Conservation (phyloP, 192 early-diverging fungal genomes). For the Gorgonomyces haynaldii region DNA sequence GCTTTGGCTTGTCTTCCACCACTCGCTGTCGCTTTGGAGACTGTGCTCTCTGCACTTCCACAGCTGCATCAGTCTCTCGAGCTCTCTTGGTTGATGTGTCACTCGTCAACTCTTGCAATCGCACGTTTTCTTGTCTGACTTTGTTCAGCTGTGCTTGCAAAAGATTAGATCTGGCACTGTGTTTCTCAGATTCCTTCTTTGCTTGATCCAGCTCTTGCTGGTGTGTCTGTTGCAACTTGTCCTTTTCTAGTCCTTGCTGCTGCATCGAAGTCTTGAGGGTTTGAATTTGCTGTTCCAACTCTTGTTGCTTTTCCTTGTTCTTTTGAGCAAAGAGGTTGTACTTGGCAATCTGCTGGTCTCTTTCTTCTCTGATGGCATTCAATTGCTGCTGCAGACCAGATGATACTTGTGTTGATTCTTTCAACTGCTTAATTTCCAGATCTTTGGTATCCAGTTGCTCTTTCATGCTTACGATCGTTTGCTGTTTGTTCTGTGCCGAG, state of each 20-base stretch:
- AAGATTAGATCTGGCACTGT: background rate
- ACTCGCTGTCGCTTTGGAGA: no score
- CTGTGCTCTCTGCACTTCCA: no score
- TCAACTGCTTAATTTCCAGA: no score
- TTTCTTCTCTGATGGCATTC: background rate
- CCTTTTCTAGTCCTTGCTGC: no score
- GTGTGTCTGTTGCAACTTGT: background rate
- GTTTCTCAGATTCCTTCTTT: background rate
- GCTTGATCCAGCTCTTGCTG: background rate
- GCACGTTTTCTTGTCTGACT: no score
- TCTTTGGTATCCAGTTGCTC: slow-evolving; percentile 4
- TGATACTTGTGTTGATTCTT: background rate
- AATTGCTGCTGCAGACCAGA: background rate
- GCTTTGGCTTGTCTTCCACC: no score
- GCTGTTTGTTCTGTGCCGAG: background rate
- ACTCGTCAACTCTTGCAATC: no score
- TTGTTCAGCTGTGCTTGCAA: background rate
- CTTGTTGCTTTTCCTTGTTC: slow-evolving; percentile 18
- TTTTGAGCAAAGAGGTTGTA: no score
- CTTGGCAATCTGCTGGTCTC: background rate
- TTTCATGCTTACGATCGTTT: background rate
- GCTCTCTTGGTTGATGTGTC: no score
- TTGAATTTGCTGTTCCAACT: background rate
- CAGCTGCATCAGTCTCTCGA: no score
- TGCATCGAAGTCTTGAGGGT: no score